These are phyloP conservation scores for Lodderomyces theae DNA, from an alignment of 1,139 yeast genomes.

Conservation along the genomic window DNA sequence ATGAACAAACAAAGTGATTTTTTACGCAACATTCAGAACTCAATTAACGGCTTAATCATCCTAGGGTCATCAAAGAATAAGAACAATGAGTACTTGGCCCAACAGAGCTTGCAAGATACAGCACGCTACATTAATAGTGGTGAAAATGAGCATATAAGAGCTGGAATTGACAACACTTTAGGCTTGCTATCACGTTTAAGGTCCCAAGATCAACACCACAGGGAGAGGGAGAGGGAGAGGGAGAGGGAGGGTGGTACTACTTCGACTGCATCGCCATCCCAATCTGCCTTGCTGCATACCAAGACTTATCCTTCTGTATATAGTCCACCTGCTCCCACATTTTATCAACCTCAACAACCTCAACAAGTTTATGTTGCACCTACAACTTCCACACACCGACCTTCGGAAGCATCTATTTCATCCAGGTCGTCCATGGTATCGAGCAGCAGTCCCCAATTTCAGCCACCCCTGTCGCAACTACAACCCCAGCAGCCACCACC, in stretches of 20 bases:
- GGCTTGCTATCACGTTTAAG: conserved; percentile 19
- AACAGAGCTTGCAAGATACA: conserved; percentile 21
- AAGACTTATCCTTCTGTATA: neutral
- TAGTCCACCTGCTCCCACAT: neutral
- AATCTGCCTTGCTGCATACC: neutral
- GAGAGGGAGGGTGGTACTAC: neutral
- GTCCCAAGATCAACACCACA: conserved; percentile 9
- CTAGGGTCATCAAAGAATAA: conserved; percentile 19
- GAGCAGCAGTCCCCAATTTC: neutral
- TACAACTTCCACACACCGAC: neutral
- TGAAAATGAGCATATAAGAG: conserved; percentile 16
- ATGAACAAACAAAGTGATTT: conserved; percentile 21
- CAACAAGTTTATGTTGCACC: neutral
- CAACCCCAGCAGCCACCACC: conserved; percentile 4
- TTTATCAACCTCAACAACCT: neutral
- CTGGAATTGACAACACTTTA: conserved; percentile 19
- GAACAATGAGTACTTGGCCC: conserved; percentile 18
- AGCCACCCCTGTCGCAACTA: neutral
- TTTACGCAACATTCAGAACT: conserved; percentile 20
- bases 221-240: too few relatives aligned
- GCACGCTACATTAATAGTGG: conserved; percentile 16
- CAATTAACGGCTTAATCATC: conserved; percentile 22
- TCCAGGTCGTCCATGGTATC: neutral
- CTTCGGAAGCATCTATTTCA: neutral
- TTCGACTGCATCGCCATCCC: too few relatives aligned